Base-by-base conservation (phyloP, 1,284 basidiomycete genomes). In the Moniliophthora roreri region DNA sequence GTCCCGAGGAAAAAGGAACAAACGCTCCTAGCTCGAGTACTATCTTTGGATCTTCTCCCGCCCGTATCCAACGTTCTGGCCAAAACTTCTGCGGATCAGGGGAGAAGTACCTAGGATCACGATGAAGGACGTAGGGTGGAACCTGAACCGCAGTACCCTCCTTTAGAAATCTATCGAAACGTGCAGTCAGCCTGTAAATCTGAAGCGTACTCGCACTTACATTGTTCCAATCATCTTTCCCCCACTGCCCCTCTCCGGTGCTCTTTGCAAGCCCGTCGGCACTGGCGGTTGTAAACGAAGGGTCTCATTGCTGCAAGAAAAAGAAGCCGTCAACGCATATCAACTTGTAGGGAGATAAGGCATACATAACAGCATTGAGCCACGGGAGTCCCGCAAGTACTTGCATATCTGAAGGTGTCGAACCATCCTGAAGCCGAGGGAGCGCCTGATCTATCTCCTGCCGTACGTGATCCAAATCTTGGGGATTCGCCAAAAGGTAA, bases 1-100 rank as follows among this genome's bases (percentile, higher is more conserved):
- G 69, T 0, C 70, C 69, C 40, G 55, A 54, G 15, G 66, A 71
- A 51, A 68, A 71, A 0, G 71, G 68, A 42, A 70, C 63, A 56
- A 69, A 72, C 3, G 59, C 67, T 13, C 50, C 49, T 13, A 40
- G 59, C 28, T 68, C 59, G 48, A 62, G 49, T 10, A 59, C 50
- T 8, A 63, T 13, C 15, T 55, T 53, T 21, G 49, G 34, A 18
- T 28, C 37, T 8, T 52, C 24, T 11, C 32, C 9, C 6, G 37
- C 42, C 8, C 26, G 20, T n/a, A 50, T 20, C 53, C 53, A 54
- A 16, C 53, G 53, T 18, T 42, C 48, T 18, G 48, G 53, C 48
- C 40, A 50, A 24, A 47, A 54, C 38, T 41, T 36, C 13, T 54
- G 41, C 1, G 53, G 53, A 16, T 50, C 13, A 20, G 53, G 53